These are phyloP conservation scores for Diphasiastrum complanatum DNA, from an alignment of 83 land plant species.

Conservation along the genomic window DNA sequence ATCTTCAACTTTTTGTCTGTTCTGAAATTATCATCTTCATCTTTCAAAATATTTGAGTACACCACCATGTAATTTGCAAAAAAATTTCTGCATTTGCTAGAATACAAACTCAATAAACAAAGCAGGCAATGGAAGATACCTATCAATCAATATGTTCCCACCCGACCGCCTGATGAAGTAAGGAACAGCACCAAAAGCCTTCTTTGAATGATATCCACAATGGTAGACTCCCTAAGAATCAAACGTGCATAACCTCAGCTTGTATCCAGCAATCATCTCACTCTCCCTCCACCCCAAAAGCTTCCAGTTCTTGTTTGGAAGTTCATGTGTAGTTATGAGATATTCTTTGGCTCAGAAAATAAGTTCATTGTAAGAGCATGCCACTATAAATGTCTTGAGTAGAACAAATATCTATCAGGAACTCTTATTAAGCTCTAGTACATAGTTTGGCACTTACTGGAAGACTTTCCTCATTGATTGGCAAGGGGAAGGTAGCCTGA, in stretches of 20 bases:
- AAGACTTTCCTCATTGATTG: slow-evolving; percentile 17
- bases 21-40: no score
- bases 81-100: neutral
- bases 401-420: no score
- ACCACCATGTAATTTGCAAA: neutral
- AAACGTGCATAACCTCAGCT: neutral
- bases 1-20: no score
- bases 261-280: no score
- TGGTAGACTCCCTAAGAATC: slow-evolving; percentile 33
- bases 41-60: neutral
- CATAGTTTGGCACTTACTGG: slow-evolving; percentile 1
- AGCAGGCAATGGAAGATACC: slow-evolving; percentile 13
- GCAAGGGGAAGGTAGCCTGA: slow-evolving; percentile 20
- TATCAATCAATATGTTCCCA: slow-evolving; percentile 38
- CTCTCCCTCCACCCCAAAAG: no score
- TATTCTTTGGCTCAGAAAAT: no score
- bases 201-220: slow-evolving; percentile 32
- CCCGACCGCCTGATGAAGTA: slow-evolving; percentile 27
- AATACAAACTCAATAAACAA: neutral
- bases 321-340: no score
- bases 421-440: neutral
- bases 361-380: neutral
- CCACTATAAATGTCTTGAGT: no score
- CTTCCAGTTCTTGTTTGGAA: no score
- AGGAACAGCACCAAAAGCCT: slow-evolving; percentile 29